Conservation (phyloP, 139 green algal genomes). For the Edaphochlamys debaryana region DNA sequence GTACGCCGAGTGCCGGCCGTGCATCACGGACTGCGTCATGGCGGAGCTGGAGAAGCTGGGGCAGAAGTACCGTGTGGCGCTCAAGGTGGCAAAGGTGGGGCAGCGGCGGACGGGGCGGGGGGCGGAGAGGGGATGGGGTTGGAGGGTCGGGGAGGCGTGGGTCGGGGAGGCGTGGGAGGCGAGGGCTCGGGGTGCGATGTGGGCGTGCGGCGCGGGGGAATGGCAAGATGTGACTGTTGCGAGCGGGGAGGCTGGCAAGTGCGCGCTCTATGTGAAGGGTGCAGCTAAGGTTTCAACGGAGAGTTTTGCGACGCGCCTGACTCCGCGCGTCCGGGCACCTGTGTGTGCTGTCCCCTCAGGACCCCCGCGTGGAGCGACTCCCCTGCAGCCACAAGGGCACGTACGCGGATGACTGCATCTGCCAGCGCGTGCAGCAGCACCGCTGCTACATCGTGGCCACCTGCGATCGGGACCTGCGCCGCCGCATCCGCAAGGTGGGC, state of each 20-base stretch:
- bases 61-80: conserved; percentile 97
- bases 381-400: conserved; percentile 97
- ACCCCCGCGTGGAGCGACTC: conserved; percentile 90
- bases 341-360: conserved; percentile 57
- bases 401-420: conserved; percentile 99
- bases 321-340: no score
- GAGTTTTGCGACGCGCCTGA: no score
- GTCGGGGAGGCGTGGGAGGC: no score
- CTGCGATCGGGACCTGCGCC: conserved; percentile 95
- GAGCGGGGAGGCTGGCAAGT: no score
- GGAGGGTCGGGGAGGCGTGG: not conserved
- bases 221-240: no score
- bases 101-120: not conserved
- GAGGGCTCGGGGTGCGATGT: no score
- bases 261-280: no score
- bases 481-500: conserved; percentile 93
- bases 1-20: conserved; percentile 97
- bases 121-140: not conserved
- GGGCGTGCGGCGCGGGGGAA: no score
- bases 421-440: conserved; percentile 93
- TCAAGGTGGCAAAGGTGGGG: conserved; percentile 94
- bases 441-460: conserved; percentile 99
- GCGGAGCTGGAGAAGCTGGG: conserved; percentile 99
- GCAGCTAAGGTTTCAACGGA: no score
- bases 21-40: conserved; percentile 98